Conservation (phyloP, 306 rosid species). For the Cicer yamashitae region DNA sequence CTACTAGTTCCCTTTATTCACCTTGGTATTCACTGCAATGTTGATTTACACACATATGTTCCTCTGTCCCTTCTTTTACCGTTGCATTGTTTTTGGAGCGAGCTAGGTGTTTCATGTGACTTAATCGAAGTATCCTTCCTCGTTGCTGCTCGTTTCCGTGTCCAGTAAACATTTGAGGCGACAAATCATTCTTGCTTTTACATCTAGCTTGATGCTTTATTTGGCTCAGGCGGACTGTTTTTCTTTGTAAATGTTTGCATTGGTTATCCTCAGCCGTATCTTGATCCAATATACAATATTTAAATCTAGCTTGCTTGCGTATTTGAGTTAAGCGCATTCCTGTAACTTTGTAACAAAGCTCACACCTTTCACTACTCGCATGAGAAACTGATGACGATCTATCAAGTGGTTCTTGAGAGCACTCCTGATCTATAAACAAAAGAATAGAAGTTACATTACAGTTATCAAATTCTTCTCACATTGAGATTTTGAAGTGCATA, state of each 20-base stretch:
- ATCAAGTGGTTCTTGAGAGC: slow-evolving; percentile 35
- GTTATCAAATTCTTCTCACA: slow-evolving; percentile 27
- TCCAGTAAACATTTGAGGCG: not conserved
- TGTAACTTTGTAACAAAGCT: not conserved
- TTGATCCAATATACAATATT: slow-evolving; percentile 26
- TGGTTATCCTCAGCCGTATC: not conserved
- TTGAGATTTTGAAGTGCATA: slow-evolving; percentile 8
- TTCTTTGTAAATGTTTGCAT: slow-evolving; percentile 18
- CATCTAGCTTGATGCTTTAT: slow-evolving; percentile 46
- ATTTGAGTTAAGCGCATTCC: slow-evolving; percentile 45
- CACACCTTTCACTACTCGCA: slow-evolving; percentile 15
- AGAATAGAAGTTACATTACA: slow-evolving; percentile 19
- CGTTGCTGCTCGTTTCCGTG: slow-evolving; percentile 9
- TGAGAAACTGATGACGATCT: slow-evolving; percentile 22
- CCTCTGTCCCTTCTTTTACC: slow-evolving; percentile 4
- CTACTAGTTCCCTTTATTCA: slow-evolving; percentile 22
- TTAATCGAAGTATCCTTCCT: slow-evolving; percentile 36
- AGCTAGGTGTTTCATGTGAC: slow-evolving; percentile 49
- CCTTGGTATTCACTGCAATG: slow-evolving; percentile 33
- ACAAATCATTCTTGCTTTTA: slow-evolving; percentile 32
- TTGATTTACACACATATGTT: slow-evolving; percentile 15
- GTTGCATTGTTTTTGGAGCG: slow-evolving; percentile 36
- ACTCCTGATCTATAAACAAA: slow-evolving; percentile 36
- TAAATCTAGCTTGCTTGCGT: slow-evolving; percentile 45
- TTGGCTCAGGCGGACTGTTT: slow-evolving; percentile 44